Evolutionary conservation across 2,329 filamentous ascomycete species (phyloP).

Genomic region (Penicillium polonicum): DNA sequence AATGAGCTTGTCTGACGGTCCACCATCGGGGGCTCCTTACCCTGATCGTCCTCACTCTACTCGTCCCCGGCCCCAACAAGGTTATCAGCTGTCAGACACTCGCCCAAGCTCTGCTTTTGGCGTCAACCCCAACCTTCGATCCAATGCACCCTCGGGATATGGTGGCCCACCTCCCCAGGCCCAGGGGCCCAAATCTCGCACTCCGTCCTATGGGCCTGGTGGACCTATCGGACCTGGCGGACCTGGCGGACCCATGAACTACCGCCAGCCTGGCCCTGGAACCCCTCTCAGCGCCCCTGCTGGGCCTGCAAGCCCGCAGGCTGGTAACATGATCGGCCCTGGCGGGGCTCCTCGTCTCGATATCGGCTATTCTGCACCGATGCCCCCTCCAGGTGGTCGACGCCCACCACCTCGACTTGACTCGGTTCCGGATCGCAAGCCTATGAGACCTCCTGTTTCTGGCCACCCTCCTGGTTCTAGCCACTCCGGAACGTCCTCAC

Average conservation of each 20-base stretch:
- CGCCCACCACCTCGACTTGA: slow-evolving; percentile 34
- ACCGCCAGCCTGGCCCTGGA: slow-evolving; percentile 36
- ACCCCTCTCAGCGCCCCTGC: slow-evolving; percentile 29
- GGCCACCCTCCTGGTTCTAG: slow-evolving; percentile 30
- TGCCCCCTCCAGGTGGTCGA: slow-evolving; percentile 39
- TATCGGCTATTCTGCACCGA: slow-evolving; percentile 49
- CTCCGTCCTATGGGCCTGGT: slow-evolving; percentile 33
- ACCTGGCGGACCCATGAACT: slow-evolving; percentile 32
- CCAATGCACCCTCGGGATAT: slow-evolving; percentile 37
- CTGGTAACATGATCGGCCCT: slow-evolving; percentile 25
- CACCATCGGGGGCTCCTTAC: slow-evolving; percentile 44
- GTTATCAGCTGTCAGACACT: slow-evolving; percentile 38
- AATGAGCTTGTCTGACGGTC: slow-evolving; percentile 40
- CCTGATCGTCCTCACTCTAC: slow-evolving; percentile 39
- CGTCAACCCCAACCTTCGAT: slow-evolving; percentile 49
- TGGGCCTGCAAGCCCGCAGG: slow-evolving; percentile 33
- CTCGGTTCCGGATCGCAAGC: slow-evolving; percentile 31
- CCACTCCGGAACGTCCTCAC: slow-evolving; percentile 23
- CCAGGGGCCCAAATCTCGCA: slow-evolving; percentile 22
- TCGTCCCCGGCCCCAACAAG: slow-evolving; percentile 35
- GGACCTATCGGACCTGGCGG: slow-evolving; percentile 19
- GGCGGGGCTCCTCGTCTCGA: slow-evolving; percentile 42
- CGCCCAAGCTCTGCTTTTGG: slow-evolving; percentile 49
- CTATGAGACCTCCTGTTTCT: slow-evolving; percentile 33
- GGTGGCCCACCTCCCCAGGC: slow-evolving; percentile 22